A percentile compares a stretch with the other conserved stretches of the same genome.
These are phyloP conservation scores for Vararia minispora DNA, from an alignment of 768 basidiomycete genomes.

Conservation along the genomic window DNA sequence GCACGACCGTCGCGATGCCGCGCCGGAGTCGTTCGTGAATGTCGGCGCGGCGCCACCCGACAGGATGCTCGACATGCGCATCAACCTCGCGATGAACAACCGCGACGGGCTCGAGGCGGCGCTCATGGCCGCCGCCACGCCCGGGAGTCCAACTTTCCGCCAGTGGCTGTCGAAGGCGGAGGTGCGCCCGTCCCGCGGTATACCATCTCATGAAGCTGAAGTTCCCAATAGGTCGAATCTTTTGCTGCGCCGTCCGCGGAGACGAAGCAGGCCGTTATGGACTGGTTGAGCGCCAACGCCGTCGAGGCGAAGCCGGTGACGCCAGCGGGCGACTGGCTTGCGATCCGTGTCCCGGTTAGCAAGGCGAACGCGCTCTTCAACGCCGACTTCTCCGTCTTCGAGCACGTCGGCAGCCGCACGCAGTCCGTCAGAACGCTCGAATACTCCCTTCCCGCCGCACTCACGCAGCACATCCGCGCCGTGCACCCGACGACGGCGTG, in stretches of 20 bases:
- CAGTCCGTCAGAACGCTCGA: conserved; percentile 23
- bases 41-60: neutral
- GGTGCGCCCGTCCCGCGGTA: neutral
- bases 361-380: conserved; percentile 25
- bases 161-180: neutral
- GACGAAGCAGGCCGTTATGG: conserved; percentile 17
- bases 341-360: conserved; percentile 20
- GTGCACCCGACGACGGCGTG: conserved; percentile 23
- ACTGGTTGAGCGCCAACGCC: conserved; percentile 19
- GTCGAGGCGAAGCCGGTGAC: conserved; percentile 16
- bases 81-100: conserved; percentile 2
- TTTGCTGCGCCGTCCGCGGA: conserved; percentile 19
- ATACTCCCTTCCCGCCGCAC: conserved; percentile 25
- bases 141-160: neutral
- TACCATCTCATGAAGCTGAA: no score
- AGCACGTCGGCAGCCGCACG: conserved; percentile 19
- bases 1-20: conserved; percentile 1
- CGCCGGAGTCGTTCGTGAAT: conserved; percentile 1
- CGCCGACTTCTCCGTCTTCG: conserved; percentile 25
- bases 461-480: conserved; percentile 20
- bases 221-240: no score
- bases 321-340: conserved; percentile 26
- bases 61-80: neutral
- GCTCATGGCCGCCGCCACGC: conserved; percentile 2
- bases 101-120: conserved; percentile 2